Conservation (phyloP, 2,329 filamentous ascomycete genomes). For the Cladophialophora exuberans region DNA sequence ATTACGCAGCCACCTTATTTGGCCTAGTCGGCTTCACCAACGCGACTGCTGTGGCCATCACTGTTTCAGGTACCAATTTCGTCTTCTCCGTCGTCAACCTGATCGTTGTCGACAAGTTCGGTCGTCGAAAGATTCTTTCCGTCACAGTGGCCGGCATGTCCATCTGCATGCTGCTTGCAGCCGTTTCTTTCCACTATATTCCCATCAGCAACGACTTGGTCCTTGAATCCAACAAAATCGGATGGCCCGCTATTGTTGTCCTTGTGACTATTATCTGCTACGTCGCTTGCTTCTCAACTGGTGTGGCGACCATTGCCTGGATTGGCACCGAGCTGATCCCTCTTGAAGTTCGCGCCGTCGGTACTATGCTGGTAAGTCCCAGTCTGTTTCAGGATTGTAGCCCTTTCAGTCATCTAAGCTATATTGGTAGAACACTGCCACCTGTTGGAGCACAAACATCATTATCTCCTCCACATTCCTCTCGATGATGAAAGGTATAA, state of each 20-base stretch:
- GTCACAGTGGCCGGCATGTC: slow-evolving; percentile 85
- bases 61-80: slow-evolving; percentile 65
- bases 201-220: slow-evolving; percentile 32
- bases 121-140: slow-evolving; percentile 77
- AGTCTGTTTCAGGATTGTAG: not conserved
- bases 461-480: slow-evolving; percentile 83
- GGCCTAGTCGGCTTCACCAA: slow-evolving; percentile 74
- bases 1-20: slow-evolving; percentile 84
- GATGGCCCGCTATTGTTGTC: slow-evolving; percentile 57
- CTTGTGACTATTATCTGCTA: slow-evolving; percentile 78
- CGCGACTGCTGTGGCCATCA: slow-evolving; percentile 77
- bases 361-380: slow-evolving; percentile 55
- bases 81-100: slow-evolving; percentile 69
- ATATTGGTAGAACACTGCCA: slow-evolving; percentile 56
- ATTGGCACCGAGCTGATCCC: slow-evolving; percentile 93
- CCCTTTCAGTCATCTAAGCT: not conserved
- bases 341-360: slow-evolving; percentile 62
- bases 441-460: slow-evolving; percentile 90
- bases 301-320: slow-evolving; percentile 69
- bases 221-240: slow-evolving; percentile 29
- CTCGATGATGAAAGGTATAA: slow-evolving; percentile 78
- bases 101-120: slow-evolving; percentile 74
- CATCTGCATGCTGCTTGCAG: slow-evolving; percentile 69
- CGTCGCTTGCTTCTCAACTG: slow-evolving; percentile 78
- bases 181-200: slow-evolving; percentile 71